phyloP scores from a whole-genome alignment of 106 monocot genomes.

The Posidonia australis region DNA sequence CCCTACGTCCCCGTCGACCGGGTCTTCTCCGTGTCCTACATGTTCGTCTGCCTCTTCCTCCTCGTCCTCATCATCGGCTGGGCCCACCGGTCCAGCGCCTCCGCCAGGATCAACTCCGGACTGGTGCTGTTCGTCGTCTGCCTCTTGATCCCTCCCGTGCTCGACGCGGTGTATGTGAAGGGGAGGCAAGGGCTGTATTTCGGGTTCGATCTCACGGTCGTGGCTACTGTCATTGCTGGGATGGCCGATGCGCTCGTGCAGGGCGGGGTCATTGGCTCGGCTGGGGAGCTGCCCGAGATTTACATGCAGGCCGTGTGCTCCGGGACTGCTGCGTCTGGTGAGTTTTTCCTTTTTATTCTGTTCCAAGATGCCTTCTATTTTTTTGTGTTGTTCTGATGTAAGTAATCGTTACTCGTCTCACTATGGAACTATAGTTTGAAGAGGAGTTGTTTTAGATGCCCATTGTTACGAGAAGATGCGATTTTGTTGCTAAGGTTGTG shows the following conservation, averaged over 20 bases:
- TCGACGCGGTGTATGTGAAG: slow-evolving; percentile 52
- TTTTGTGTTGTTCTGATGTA: neutral
- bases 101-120: slow-evolving; percentile 64
- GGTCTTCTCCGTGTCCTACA: slow-evolving; percentile 81
- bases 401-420: no score
- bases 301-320: slow-evolving; percentile 86
- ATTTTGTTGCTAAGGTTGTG: no score
- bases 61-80: slow-evolving; percentile 48
- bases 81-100: slow-evolving; percentile 38
- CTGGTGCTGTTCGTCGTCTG: slow-evolving; percentile 42
- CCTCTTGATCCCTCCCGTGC: slow-evolving; percentile 47
- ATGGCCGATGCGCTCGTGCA: slow-evolving; percentile 66
- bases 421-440: no score
- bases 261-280: slow-evolving; percentile 65
- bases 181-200: slow-evolving; percentile 33
- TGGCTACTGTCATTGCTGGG: slow-evolving; percentile 38
- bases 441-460: no score
- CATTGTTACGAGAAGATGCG: no score
- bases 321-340: slow-evolving; percentile 86
- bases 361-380: neutral
- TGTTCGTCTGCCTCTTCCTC: slow-evolving; percentile 52
- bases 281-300: slow-evolving; percentile 68
- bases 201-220: slow-evolving; percentile 56
- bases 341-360: neutral
- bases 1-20: slow-evolving; percentile 63